These are phyloP conservation scores for Paraglomus brasilianum DNA, from an alignment of 192 early-diverging fungal species.

Conservation along the genomic window DNA sequence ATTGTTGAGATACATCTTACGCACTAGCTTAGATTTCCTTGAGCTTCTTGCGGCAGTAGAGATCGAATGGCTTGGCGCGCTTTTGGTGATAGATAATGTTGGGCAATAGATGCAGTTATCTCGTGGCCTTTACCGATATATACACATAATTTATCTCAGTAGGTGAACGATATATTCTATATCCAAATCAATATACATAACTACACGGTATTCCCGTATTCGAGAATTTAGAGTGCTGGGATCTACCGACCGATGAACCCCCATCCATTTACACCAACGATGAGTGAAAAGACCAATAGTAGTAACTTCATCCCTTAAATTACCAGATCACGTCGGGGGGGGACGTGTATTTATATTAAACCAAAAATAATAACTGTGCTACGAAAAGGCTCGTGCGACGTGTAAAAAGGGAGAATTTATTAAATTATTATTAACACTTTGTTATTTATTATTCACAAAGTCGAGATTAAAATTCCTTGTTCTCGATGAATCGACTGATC, in stretches of 20 bases:
- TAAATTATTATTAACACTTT: constrained; percentile 3
- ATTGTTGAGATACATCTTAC: neutral
- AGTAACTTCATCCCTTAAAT: too few relatives aligned
- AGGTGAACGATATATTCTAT: neutral
- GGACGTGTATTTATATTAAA: too few relatives aligned
- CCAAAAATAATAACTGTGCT: too few relatives aligned
- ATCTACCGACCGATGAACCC: too few relatives aligned
- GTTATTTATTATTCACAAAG: neutral
- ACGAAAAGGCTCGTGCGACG: too few relatives aligned
- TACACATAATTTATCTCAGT: neutral
- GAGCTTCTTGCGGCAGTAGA: constrained; percentile 32
- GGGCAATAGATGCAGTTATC: constrained; percentile 42
- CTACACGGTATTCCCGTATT: too few relatives aligned
- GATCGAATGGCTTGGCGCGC: constrained; percentile 24
- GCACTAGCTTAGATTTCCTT: constrained; percentile 33
- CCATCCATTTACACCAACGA: too few relatives aligned
- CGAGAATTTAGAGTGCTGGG: too few relatives aligned
- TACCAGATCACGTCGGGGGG: too few relatives aligned
- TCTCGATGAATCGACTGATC: constrained; percentile 47
- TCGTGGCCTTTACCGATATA: constrained; percentile 34
- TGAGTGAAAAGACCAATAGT: too few relatives aligned
- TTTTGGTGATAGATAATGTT: constrained; percentile 39
- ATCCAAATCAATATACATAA: too few relatives aligned
- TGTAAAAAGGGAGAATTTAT: too few relatives aligned
- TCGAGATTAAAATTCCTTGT: constrained; percentile 19